These are phyloP conservation scores for Diddensiella transvaalensis DNA, from an alignment of 805 yeast genomes.

Conservation along the genomic window DNA sequence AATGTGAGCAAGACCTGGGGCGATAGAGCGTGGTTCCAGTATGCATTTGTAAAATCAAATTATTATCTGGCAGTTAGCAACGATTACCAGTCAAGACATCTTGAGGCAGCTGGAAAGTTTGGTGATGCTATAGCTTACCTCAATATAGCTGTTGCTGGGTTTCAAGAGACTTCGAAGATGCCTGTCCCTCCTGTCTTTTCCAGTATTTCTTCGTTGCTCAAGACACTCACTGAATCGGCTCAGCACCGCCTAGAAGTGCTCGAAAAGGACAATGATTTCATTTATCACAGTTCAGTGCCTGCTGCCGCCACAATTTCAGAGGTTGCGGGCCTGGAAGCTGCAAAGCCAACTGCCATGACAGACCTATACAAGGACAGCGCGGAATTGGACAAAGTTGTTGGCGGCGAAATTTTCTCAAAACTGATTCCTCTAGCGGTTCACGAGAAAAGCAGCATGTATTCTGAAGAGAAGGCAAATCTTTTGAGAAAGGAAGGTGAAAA, in stretches of 20 bases:
- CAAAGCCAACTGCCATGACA: slow-evolving; percentile 51
- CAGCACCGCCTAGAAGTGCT: slow-evolving; percentile 37
- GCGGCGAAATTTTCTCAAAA: slow-evolving; percentile 63
- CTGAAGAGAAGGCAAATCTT: slow-evolving; percentile 81
- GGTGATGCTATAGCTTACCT: slow-evolving; percentile 76
- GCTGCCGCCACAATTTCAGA: slow-evolving; percentile 55
- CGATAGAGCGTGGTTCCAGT: slow-evolving; percentile 46
- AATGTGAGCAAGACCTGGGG: slow-evolving; percentile 39
- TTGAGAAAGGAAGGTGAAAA: slow-evolving; percentile 71
- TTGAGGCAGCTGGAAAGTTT: slow-evolving; percentile 53
- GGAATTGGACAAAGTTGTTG: slow-evolving; percentile 45
- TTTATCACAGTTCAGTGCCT: slow-evolving; percentile 79
- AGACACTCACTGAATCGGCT: slow-evolving; percentile 25
- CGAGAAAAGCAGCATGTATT: slow-evolving; percentile 79
- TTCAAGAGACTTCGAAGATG: slow-evolving; percentile 24
- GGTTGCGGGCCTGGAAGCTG: slow-evolving; percentile 65
- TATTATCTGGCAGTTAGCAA: slow-evolving; percentile 59
- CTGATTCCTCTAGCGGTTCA: slow-evolving; percentile 85
- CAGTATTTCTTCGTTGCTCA: slow-evolving; percentile 23
- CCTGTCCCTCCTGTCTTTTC: slow-evolving; percentile 24
- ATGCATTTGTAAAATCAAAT: slow-evolving; percentile 48
- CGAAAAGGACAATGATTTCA: slow-evolving; percentile 82
- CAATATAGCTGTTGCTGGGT: slow-evolving; percentile 43
- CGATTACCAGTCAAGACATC: slow-evolving; percentile 53
- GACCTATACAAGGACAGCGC: slow-evolving; percentile 36